A percentile compares a stretch with the other conserved stretches of the same genome.
Conservation (phyloP, 768 basidiomycete species). For the Tephrocybe sp. region DNA sequence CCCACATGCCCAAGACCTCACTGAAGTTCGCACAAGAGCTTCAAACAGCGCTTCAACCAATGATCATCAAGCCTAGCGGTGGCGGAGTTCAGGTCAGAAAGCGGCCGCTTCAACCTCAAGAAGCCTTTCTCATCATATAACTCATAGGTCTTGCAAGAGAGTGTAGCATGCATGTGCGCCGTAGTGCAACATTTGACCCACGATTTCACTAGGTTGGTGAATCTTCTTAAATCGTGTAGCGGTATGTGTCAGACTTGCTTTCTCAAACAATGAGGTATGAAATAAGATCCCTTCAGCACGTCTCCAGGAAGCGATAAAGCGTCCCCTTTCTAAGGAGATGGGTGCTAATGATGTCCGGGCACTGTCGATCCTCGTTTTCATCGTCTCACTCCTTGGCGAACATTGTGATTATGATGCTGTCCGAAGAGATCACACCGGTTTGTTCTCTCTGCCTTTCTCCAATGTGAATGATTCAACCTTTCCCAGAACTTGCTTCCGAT, state of each 20-base stretch:
- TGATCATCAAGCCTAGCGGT: conserved; percentile 83
- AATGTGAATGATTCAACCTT: not conserved
- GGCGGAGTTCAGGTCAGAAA: conserved; percentile 67
- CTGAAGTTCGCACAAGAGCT: conserved; percentile 87
- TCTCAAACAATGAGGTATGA: not conserved
- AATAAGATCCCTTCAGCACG: conserved; percentile 43
- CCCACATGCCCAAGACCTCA: conserved; percentile 88
- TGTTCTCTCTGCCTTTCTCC: conserved; percentile 22
- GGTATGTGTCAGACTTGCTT: conserved; percentile 35
- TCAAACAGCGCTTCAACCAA: conserved; percentile 78
- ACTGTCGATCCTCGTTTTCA: conserved; percentile 75
- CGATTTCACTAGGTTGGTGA: conserved; percentile 77
- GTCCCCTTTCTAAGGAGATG: conserved; percentile 40
- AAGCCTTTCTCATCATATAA: conserved; percentile 3
- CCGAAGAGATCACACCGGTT: conserved; percentile 60
- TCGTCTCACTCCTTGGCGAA: conserved; percentile 83
- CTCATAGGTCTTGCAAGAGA: conserved; percentile 92
- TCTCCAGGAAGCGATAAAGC: conserved; percentile 55
- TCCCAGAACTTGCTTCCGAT: conserved; percentile 53
- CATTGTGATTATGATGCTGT: conserved; percentile 86
- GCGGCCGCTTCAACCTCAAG: not conserved
- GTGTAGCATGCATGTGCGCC: conserved; percentile 88
- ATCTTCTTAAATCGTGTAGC: conserved; percentile 84
- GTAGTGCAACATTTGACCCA: conserved; percentile 85
- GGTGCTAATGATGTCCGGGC: conserved; percentile 50